Conservation (phyloP, 2,329 filamentous ascomycete species). For the Chalaropsis ovoidea region DNA sequence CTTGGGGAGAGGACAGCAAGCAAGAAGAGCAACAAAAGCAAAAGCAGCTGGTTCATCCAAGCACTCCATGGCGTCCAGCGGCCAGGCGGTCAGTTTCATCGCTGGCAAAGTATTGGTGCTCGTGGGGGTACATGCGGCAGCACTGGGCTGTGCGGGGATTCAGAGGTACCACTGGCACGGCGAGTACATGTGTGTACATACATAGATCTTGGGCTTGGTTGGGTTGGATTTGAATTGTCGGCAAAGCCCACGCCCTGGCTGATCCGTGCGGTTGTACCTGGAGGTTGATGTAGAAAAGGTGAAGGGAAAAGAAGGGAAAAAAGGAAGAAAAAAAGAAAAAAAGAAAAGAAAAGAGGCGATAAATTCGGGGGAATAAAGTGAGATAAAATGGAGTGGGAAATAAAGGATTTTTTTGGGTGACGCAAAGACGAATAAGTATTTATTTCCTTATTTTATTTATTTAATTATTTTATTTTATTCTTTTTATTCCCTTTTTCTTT, state of each 20-base stretch:
- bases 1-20: too few relatives aligned
- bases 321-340: not conserved
- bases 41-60: not conserved
- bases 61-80: not conserved
- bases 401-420: slow-evolving; percentile 6
- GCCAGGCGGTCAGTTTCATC: not conserved
- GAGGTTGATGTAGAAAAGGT: not conserved
- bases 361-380: not conserved
- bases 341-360: not conserved
- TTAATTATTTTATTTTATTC: not conserved
- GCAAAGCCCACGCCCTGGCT: not conserved
- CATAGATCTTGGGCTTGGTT: not conserved
- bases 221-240: not conserved
- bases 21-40: not conserved
- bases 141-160: not conserved
- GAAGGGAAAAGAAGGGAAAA: not conserved
- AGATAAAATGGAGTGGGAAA: not conserved
- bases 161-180: not conserved
- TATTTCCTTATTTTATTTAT: not conserved
- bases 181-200: not conserved
- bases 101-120: not conserved
- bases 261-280: not conserved
- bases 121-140: not conserved
- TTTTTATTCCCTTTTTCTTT: not conserved
- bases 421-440: not conserved